Evolutionary conservation across 1,284 basidiomycete genomes (phyloP), one percentile per base, ranked within the genome.

Genomic region (Ganoderma multipileum): DNA sequence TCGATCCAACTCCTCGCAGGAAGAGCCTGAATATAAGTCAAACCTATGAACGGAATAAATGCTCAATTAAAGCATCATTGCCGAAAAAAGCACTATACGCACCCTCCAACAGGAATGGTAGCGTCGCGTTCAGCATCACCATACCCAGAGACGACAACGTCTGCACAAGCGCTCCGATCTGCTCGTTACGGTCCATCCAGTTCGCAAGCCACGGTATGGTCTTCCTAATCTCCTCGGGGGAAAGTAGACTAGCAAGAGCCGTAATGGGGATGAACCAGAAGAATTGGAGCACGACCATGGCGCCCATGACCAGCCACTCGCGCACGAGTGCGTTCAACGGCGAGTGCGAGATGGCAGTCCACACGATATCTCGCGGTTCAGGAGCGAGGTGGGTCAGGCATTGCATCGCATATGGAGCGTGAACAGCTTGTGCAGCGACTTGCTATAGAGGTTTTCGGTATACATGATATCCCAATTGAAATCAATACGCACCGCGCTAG

Each of bases 331-430:
- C 68, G 20, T 64, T 68, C 87, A 82, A 41, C 4, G 84, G 81
- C 0, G 91, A 87, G 67, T 92, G 88, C 1, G 89, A 84, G 81
- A 99, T 92, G 75, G 95, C 97, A 54, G 89, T 85, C 98, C 97
- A 99, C 23, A 98, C 90, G 68, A 99, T 94, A 79, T 99, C 97
- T 57, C 97, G 88, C 11, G 97, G 97, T 78, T 99, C 97, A 0
- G 96, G 97, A 0, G 97, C 97, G 6, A 89, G 89, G 60, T 86
- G 85, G 2, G 95, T 95, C 16, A 85, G 83, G 63, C 89, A 86
- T 76, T 92, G 86, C 66, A 85, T 85, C 14, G 94, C 90, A 59
- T 86, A 84, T 0, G 91, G 86, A 3, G 91, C 88, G 78, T 97
- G 94, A 0, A 93, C 94, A 0, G 91, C 88, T 80, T 99, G 97